Base-by-base conservation (phyloP, 2,329 filamentous ascomycete species). In the Delphinella strobiligena region DNA sequence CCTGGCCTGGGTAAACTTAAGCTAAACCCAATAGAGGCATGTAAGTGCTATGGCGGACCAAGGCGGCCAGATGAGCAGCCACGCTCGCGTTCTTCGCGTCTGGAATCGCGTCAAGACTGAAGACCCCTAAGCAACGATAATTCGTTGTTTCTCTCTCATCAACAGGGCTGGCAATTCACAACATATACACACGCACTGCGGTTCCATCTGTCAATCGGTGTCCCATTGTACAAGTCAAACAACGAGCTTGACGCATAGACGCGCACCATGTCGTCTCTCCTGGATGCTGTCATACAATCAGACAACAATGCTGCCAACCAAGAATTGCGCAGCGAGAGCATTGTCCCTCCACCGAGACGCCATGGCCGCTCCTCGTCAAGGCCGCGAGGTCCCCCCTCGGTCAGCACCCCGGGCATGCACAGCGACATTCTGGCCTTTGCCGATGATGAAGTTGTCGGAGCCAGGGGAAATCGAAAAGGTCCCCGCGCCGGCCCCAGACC, bases 401-500 rank as follows among this genome's bases (percentile, higher is more conserved):
- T 67, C 47, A 71, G 68, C 55, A 66, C 58, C n/a, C 57, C 64
- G 11, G 67, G 63, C 46, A 58, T 64, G 38, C 58, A 64, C 44
- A 71, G 76, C 53, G 76, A 80, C 52, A 62, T 66, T 38, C 70
- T 75, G 47, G 69, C 64, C 11, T 74, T 75, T 41, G 66, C 72
- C 19, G 76, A 80, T 49, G 76, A 80, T 50, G 72, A 78, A 47
- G 61, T 78, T 3, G 70, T 76, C 10, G 74, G 71, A 14, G 56
- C 64, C 16, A 65, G 68, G 49, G 66, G 66, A n/a, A 63, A 68
- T 41, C 52, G 61, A 30, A 62, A 61, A 42, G 33, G 34, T 16
- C 34, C 39, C 1, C 48, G 52, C 17, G 58, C 67, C 43, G 60
- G 57, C 1, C 67, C 70, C 41, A 67, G 71, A 8, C 59, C 66